Conservation (phyloP, 2,329 filamentous ascomycete genomes). For the Orbilia oligospora region DNA sequence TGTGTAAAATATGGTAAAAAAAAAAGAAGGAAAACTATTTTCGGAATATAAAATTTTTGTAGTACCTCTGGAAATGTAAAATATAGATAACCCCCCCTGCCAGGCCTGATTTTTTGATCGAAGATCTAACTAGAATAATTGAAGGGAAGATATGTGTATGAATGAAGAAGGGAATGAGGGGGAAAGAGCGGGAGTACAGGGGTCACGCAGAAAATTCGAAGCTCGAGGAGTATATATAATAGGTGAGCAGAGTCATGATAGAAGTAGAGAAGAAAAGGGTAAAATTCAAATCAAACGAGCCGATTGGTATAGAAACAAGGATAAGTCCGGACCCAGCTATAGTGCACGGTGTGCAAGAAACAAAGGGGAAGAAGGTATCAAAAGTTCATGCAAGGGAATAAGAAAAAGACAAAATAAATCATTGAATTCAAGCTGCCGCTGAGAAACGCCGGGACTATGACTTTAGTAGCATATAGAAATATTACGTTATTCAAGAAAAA, state of each 20-base stretch:
- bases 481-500: slow-evolving; percentile 32
- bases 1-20: slow-evolving; percentile 13
- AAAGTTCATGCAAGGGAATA: slow-evolving; percentile 28
- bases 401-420: slow-evolving; percentile 21
- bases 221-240: slow-evolving; percentile 51
- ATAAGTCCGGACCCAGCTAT: slow-evolving; percentile 58
- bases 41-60: slow-evolving; percentile 24
- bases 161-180: slow-evolving; percentile 44
- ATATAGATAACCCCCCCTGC: slow-evolving; percentile 63
- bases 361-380: slow-evolving; percentile 42
- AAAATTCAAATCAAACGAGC: slow-evolving; percentile 53
- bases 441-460: slow-evolving; percentile 59
- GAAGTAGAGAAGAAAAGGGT: slow-evolving; percentile 49
- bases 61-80: slow-evolving; percentile 10
- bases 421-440: slow-evolving; percentile 53
- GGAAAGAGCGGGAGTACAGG: slow-evolving; percentile 59
- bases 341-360: slow-evolving; percentile 24
- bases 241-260: slow-evolving; percentile 50
- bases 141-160: slow-evolving; percentile 61
- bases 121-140: slow-evolving; percentile 64
- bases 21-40: slow-evolving; percentile 19
- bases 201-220: slow-evolving; percentile 36
- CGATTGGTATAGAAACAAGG: slow-evolving; percentile 61
- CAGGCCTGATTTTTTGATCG: slow-evolving; percentile 66
- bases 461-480: slow-evolving; percentile 42